A percentile compares a stretch with the other conserved stretches of the same genome.
phyloP scores from a whole-genome alignment of 306 rosid species.

The Lagenaria siceraria region DNA sequence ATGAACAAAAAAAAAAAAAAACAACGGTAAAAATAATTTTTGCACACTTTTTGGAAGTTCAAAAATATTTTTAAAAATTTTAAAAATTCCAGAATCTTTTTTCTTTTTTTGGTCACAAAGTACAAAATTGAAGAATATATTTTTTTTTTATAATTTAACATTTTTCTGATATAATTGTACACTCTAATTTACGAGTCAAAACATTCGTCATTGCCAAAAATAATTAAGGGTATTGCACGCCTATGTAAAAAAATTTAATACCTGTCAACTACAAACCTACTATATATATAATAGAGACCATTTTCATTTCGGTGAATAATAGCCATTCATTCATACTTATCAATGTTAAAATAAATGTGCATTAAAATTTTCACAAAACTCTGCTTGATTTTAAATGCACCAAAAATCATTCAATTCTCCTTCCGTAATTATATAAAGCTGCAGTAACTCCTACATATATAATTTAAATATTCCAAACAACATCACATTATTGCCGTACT shows the following conservation, averaged over 20 bases:
- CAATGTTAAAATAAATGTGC: background rate
- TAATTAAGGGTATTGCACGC: background rate
- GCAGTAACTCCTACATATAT: background rate
- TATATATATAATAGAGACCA: background rate
- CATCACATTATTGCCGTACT: background rate
- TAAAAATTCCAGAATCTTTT: too few relatives aligned
- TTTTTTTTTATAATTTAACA: too few relatives aligned
- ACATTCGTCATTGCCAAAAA: background rate
- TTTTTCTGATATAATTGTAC: too few relatives aligned
- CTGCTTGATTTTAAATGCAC: background rate
- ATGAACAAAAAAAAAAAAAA: too few relatives aligned
- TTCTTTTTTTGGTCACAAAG: too few relatives aligned
- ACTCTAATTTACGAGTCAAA: too few relatives aligned
- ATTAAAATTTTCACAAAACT: background rate
- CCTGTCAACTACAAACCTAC: background rate
- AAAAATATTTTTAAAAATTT: too few relatives aligned
- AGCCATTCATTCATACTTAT: background rate
- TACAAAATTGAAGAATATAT: too few relatives aligned
- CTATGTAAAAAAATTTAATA: background rate
- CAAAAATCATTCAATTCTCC: background rate
- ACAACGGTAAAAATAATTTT: too few relatives aligned
- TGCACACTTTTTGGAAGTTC: too few relatives aligned
- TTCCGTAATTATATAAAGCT: background rate
- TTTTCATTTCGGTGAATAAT: background rate
- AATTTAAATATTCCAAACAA: background rate